Evolutionary conservation across 2,329 filamentous ascomycete species (phyloP), one percentile per base, ranked within the genome.

Genomic region (Alternaria novae-zelandiae): DNA sequence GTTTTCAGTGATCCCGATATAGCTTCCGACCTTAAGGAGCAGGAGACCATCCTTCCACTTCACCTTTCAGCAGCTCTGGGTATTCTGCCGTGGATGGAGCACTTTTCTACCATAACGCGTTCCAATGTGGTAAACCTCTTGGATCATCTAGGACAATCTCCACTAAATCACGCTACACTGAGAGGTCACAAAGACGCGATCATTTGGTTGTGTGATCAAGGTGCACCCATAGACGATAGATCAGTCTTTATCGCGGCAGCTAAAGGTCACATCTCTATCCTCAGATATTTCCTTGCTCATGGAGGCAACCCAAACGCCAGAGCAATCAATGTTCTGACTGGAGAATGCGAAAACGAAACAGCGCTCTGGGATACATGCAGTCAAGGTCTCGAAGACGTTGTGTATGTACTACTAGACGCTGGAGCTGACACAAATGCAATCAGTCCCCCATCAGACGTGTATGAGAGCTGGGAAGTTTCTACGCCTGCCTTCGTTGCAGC

Each of bases 401-500:
- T 15, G 7, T 13, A 36, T 1, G 13, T 36, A 2, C 30, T 36
- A 36, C 30, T 36, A 4, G 13, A 36, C 0, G 30, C 30, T 2
- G 30, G 30, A 1, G 30, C 30, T 2, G 30, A 9, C 1, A 1
- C 30, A 36, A 13, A 36, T 15, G 30, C 1, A 1, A 13, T 36
- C 30, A 36, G 7, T 36, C 30, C 0, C 0, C 1, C 30, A 36
- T 8, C 13, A 36, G 0, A 5, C 2, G 15, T 5, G 30, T 1
- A 0, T 0, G 30, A 36, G 28, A 1, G 0, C 1, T 30, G 5
- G 4, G 28, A 1, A 12, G 1, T 30, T 6, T 12, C 28, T 6
- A 30, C 30, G 1, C 30, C 30, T 2, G 30, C 30, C 30, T 36
- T 36, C 7, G 30, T 36, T 0, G 13, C 30, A 36, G 30, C 30